A percentile compares a stretch with the other conserved stretches of the same genome.
Conservation (phyloP, 1,139 yeast genomes). For the Candida labiduridarum region DNA sequence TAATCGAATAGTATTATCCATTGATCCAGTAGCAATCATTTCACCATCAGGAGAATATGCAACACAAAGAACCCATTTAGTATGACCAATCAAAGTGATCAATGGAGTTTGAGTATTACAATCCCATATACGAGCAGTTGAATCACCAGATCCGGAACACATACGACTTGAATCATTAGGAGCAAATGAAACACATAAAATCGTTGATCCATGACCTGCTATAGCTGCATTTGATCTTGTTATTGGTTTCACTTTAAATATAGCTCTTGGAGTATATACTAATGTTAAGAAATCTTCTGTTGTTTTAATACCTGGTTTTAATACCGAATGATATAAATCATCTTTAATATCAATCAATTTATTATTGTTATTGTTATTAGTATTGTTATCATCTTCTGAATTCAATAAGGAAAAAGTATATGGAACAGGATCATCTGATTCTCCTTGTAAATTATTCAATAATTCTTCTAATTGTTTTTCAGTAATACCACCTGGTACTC, state of each 20-base stretch:
- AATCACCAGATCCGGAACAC: conserved; percentile 97
- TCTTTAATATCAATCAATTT: conserved; percentile 72
- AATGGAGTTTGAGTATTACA: conserved; percentile 93
- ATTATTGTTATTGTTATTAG: conserved; percentile 20
- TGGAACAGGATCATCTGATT: conserved; percentile 83
- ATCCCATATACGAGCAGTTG: conserved; percentile 98
- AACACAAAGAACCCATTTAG: conserved; percentile 94
- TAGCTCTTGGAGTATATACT: conserved; percentile 92
- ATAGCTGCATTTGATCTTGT: conserved; percentile 92
- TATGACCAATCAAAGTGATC: conserved; percentile 79
- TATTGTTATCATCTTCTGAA: conserved; percentile 32
- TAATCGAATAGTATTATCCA: conserved; percentile 85
- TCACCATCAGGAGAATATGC: conserved; percentile 93
- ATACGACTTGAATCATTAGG: conserved; percentile 84
- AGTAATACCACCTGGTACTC: conserved; percentile 89
- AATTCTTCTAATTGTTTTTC: conserved; percentile 88
- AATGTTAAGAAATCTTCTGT: conserved; percentile 93
- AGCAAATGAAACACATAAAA: conserved; percentile 89
- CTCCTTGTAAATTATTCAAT: conserved; percentile 70
- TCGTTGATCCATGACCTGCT: conserved; percentile 94
- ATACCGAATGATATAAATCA: conserved; percentile 73
- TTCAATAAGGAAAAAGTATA: conserved; percentile 75
- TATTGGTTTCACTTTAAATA: conserved; percentile 88
- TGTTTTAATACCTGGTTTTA: conserved; percentile 83
- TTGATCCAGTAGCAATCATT: conserved; percentile 91